Conservation (phyloP, 2,329 filamentous ascomycete species). For the Lachnellula cervina region DNA sequence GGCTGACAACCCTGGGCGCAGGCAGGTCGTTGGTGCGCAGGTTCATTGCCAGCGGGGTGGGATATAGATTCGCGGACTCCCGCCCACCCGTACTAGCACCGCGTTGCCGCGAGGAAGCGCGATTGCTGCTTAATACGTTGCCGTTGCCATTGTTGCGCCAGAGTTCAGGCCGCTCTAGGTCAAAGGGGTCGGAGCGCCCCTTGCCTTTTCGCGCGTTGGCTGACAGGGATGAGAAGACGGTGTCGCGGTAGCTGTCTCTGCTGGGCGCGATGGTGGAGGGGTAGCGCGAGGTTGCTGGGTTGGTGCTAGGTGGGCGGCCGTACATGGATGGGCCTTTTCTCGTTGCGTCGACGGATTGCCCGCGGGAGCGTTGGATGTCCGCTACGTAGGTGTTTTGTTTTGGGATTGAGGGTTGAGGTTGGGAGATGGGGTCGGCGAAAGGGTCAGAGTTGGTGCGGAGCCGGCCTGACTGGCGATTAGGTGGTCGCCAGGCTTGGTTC, state of each 20-base stretch:
- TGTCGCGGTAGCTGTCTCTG: conserved; percentile 34
- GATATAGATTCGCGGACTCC: conserved; percentile 3
- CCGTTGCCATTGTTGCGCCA: conserved; percentile 23
- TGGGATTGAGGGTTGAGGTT: conserved; percentile 26
- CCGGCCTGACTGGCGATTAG: neutral
- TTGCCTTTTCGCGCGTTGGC: conserved; percentile 47
- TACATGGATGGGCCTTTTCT: conserved; percentile 26
- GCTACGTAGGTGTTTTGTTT: conserved; percentile 40
- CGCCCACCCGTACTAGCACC: conserved; percentile 2
- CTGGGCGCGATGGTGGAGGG: conserved; percentile 27
- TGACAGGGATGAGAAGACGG: conserved; percentile 36
- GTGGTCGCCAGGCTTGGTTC: no score
- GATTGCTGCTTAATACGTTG: neutral
- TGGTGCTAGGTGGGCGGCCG: conserved; percentile 16
- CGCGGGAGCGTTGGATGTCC: conserved; percentile 46
- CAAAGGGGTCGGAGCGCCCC: conserved; percentile 61
- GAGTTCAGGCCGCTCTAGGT: conserved; percentile 53
- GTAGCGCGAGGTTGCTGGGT: conserved; percentile 18
- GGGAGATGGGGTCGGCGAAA: conserved; percentile 22
- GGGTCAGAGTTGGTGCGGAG: neutral
- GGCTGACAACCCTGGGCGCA: neutral
- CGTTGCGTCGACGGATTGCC: conserved; percentile 37
- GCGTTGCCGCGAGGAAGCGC: neutral
- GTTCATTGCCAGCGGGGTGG: conserved; percentile 3
- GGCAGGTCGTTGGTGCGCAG: neutral